A percentile compares a stretch with the other conserved stretches of the same genome.
Evolutionary conservation across 2,329 filamentous ascomycete species (phyloP).

Genomic region (Orbilia javanica): DNA sequence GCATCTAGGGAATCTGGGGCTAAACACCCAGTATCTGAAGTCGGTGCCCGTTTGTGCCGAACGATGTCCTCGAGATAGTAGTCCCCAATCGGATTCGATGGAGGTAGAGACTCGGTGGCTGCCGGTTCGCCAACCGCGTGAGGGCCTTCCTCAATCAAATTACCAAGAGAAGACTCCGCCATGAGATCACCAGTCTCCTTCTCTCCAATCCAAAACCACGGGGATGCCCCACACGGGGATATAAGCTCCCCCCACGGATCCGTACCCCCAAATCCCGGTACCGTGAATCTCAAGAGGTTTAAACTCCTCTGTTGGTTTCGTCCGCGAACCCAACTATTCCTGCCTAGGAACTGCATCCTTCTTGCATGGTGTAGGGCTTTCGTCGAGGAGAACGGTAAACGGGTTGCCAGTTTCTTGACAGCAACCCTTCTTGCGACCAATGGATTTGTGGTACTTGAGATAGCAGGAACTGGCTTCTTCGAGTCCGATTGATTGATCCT

Average conservation of each 20-base stretch:
- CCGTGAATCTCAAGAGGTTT: constrained; percentile 39
- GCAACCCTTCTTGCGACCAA: constrained; percentile 45
- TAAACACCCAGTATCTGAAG: constrained; percentile 11
- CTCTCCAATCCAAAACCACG: constrained; percentile 1
- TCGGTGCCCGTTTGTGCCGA: constrained; percentile 28
- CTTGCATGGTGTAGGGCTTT: constrained; percentile 52
- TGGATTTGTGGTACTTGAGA: constrained; percentile 14
- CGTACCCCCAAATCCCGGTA: constrained; percentile 29
- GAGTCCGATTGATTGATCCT: constrained; percentile 6
- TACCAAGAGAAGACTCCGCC: constrained; percentile 7
- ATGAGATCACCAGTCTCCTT: constrained; percentile 17
- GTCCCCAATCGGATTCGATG: constrained; percentile 15
- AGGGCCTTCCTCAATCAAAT: constrained; percentile 8
- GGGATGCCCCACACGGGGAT: constrained; percentile 4
- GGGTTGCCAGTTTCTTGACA: constrained; percentile 47
- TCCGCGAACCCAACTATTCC: constrained; percentile 41
- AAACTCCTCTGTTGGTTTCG: constrained; percentile 32
- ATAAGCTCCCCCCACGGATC: constrained; percentile 23
- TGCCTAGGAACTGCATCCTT: constrained; percentile 51
- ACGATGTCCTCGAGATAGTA: constrained; percentile 44
- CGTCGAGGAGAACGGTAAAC: constrained; percentile 40
- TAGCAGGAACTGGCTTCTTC: constrained; percentile 1
- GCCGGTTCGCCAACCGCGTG: constrained; percentile 14
- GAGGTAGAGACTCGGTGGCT: constrained; percentile 3
- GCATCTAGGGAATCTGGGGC: too few relatives aligned